Evolutionary conservation across 345 rosid species (phyloP).

Genomic region (Populus ilicifolia): DNA sequence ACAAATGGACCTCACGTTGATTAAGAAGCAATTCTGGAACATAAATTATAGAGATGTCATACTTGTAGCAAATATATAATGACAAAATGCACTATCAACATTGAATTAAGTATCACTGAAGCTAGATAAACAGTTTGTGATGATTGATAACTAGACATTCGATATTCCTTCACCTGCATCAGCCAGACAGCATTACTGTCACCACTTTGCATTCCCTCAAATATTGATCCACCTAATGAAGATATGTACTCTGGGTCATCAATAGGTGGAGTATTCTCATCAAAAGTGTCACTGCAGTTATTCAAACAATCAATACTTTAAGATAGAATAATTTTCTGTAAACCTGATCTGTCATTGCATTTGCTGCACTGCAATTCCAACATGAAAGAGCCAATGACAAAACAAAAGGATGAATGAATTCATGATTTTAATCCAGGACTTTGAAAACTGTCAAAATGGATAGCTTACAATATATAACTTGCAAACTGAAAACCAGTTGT

Average conservation of each 20-base stretch:
- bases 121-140: not conserved
- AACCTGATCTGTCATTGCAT: no score
- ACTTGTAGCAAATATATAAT: not conserved
- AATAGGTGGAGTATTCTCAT: conserved; percentile 71
- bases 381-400: not conserved
- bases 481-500: not conserved
- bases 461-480: not conserved
- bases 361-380: no score
- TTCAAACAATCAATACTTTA: conserved; percentile 14
- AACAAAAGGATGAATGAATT: not conserved
- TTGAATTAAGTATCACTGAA: not conserved
- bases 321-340: no score
- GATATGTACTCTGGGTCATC: conserved; percentile 66
- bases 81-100: not conserved
- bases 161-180: conserved; percentile 57
- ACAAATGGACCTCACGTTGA: not conserved
- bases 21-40: not conserved
- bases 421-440: not conserved
- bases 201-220: conserved; percentile 62
- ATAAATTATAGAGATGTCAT: not conserved
- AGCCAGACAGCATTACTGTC: conserved; percentile 66
- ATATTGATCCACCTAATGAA: conserved; percentile 64
- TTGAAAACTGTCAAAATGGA: not conserved
- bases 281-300: conserved; percentile 61
- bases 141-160: not conserved